Conservation (phyloP, 108 stramenopile genomes). For the Skeletonema costatum region DNA sequence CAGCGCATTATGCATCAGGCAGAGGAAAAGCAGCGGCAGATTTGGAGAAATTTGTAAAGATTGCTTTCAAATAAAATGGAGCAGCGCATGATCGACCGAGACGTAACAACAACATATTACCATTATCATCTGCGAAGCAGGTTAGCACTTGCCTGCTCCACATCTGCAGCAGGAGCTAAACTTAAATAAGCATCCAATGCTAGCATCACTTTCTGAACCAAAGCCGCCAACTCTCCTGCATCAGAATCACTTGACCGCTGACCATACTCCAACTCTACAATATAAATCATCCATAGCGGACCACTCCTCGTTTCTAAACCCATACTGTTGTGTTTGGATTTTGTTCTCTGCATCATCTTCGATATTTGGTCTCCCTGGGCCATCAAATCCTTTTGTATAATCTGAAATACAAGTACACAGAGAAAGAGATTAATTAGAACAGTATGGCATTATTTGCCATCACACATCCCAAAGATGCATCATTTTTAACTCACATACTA, state of each 20-base stretch:
- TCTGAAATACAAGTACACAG: conserved; percentile 12
- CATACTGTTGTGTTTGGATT: conserved; percentile 76
- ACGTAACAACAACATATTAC: background rate
- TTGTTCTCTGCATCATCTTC: conserved; percentile 55
- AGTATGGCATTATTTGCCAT: background rate
- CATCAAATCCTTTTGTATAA: conserved; percentile 88
- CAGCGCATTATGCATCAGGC: conserved; percentile 36
- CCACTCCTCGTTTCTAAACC: conserved; percentile 83
- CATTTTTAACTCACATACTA: conserved; percentile 48
- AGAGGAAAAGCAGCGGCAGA: conserved; percentile 37
- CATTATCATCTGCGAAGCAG: background rate
- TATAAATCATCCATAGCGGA: conserved; percentile 65
- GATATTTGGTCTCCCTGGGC: conserved; percentile 65
- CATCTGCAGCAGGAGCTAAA: conserved; percentile 35
- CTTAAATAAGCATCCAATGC: conserved; percentile 36
- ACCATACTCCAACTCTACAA: conserved; percentile 59
- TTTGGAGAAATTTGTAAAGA: conserved; percentile 59
- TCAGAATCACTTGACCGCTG: conserved; percentile 1
- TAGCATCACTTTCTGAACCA: conserved; percentile 6
- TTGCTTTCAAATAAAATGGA: conserved; percentile 38
- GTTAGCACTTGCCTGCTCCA: conserved; percentile 16
- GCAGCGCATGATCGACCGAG: background rate
- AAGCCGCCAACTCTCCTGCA: conserved; percentile 14
- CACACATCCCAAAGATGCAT: background rate
- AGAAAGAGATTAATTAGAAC: background rate